Conservation (phyloP, 352 stramenopile species). For the Pseudoperonospora humuli region DNA sequence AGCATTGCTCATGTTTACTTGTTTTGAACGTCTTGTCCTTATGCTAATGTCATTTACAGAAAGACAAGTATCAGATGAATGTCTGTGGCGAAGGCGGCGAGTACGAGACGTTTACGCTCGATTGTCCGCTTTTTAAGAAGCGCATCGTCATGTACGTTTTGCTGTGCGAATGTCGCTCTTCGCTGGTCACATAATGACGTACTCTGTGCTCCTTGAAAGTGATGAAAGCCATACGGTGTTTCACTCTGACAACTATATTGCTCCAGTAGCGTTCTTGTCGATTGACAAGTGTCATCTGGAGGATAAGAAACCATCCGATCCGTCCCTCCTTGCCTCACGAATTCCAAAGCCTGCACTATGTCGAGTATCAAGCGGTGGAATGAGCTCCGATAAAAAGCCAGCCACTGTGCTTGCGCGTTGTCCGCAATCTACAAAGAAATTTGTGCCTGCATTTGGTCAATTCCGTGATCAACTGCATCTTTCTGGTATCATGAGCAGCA, state of each 20-base stretch:
- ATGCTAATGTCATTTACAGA: conserved; percentile 25
- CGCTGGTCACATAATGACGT: background rate
- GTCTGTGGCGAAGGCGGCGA: conserved; percentile 98
- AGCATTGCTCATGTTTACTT: conserved; percentile 6
- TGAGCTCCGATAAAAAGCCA: conserved; percentile 4
- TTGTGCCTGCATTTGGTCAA: conserved; percentile 20
- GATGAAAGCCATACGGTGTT: conserved; percentile 90
- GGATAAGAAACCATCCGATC: conserved; percentile 58
- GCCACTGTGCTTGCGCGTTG: conserved; percentile 19
- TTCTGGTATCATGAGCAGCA: conserved; percentile 48
- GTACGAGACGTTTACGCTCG: conserved; percentile 98
- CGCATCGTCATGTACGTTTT: conserved; percentile 82
- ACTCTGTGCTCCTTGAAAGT: conserved; percentile 15
- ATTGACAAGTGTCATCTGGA: conserved; percentile 88
- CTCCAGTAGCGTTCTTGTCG: conserved; percentile 88
- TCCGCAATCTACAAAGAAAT: conserved; percentile 4
- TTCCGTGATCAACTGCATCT: conserved; percentile 70
- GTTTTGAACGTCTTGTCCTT: background rate
- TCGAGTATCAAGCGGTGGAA: background rate
- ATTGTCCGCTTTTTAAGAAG: conserved; percentile 94
- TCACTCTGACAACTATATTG: conserved; percentile 88
- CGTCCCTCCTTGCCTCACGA: conserved; percentile 31
- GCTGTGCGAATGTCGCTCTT: background rate
- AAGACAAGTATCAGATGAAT: conserved; percentile 96
- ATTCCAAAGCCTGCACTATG: conserved; percentile 13